These are phyloP conservation scores for Excoecaria cochinchinensis DNA, from an alignment of 345 rosid genomes.

Conservation along the genomic window DNA sequence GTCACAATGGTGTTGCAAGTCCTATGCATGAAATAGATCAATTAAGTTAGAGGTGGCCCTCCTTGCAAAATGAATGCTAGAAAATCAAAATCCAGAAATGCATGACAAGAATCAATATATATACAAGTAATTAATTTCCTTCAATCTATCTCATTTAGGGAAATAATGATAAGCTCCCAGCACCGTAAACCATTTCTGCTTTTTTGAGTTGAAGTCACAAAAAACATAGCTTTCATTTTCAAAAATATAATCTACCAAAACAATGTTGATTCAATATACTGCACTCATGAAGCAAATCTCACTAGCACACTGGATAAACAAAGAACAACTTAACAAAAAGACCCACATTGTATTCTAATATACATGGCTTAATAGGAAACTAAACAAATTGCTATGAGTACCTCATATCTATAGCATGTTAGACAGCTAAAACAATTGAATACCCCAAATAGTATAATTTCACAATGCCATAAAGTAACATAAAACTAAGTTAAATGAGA, in stretches of 20 bases:
- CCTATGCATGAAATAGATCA: slow-evolving; percentile 57
- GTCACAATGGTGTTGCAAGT: slow-evolving; percentile 90
- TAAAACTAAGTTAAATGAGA: too few relatives aligned
- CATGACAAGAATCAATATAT: neutral
- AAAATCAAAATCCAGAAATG: neutral
- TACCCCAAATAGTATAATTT: too few relatives aligned
- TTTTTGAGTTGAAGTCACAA: neutral
- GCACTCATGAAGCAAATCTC: neutral
- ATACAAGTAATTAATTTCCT: neutral
- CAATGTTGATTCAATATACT: too few relatives aligned
- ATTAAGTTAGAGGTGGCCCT: slow-evolving; percentile 24
- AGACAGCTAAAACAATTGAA: neutral
- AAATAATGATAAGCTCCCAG: neutral
- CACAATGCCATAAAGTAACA: too few relatives aligned
- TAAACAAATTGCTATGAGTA: neutral
- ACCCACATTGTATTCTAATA: neutral
- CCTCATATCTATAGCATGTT: neutral
- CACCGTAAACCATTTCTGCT: neutral
- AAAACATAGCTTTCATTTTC: neutral
- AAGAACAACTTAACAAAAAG: neutral
- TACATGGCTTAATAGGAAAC: neutral
- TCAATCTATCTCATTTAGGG: neutral
- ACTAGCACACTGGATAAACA: neutral
- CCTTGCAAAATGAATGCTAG: slow-evolving; percentile 1
- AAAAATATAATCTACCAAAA: neutral